Conservation (phyloP, 331 rosid species). For the Erythrophleum ivorense region DNA sequence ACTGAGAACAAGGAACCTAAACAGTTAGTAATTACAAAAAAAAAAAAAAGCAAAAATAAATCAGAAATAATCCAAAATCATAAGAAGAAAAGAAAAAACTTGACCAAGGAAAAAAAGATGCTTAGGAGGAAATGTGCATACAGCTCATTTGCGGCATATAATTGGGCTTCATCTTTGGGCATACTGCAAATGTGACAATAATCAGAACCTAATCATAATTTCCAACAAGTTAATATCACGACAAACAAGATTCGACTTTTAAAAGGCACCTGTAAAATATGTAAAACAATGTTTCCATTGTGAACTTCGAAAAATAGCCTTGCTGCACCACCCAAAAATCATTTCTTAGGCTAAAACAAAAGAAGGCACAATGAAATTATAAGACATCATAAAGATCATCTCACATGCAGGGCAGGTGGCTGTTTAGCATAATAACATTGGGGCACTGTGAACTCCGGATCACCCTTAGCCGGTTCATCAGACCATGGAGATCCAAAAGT, state of each 20-base stretch:
- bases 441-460: conserved; percentile 5
- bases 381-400: not conserved
- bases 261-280: conserved; percentile 5
- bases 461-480: conserved; percentile 10
- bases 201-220: not conserved
- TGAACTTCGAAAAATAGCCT: not conserved
- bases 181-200: not conserved
- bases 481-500: conserved; percentile 17
- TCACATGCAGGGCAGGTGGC: conserved; percentile 20
- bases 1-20: conserved; percentile 51
- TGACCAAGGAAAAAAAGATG: not conserved
- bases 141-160: conserved; percentile 8
- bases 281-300: not conserved
- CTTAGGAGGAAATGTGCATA: not conserved
- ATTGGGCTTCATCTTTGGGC: conserved; percentile 17
- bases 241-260: no score
- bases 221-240: not conserved
- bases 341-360: not conserved
- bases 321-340: not conserved
- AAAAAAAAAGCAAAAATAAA: not conserved
- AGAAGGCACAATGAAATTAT: not conserved
- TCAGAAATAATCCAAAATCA: conserved; percentile 10
- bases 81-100: not conserved
- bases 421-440: conserved; percentile 13
- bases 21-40: conserved; percentile 33